Base-by-base conservation (phyloP, 2,329 filamentous ascomycete species). In the Pyrenochaeta sp. region DNA sequence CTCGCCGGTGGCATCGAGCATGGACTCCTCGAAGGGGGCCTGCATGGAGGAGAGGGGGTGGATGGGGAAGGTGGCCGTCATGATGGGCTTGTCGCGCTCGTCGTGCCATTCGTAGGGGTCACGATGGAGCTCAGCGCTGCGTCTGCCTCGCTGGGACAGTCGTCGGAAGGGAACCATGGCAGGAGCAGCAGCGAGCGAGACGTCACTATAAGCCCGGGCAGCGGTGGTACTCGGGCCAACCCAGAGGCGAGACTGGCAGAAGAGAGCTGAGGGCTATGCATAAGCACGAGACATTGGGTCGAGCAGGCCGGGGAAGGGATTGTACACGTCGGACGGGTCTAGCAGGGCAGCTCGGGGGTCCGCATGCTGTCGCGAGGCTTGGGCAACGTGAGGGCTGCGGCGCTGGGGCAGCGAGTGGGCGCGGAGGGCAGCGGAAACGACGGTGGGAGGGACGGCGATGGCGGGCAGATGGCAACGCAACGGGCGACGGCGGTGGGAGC, bases 11-110 rank as follows among this genome's bases (percentile, higher is more conserved):
- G 86, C 86, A 63, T 94, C 90, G 44, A 84, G 75, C 57, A 94
- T 83, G 2, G 89, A 93, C 72, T 94, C 90, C 58, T 88, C 85
- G 67, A 95, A 94, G 49, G 90, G 88, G 50, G 81, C 83, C 68
- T 94, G 90, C 83, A 94, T 88, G 20, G 82, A 81, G 11, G 82
- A 75, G 37, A 94, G 86, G 6, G 90, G 90, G 65, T 95, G 90
- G 29, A 72, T 66, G n/a, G 81, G 81, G 48, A 76, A 67, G 43
- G 59, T 61, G 32, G 59, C 57, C 29, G 62, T 58, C 61, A 68
- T 68, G 60, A 64, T 65, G 64, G 55, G 58, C 38, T 55, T 53
- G 54, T 65, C 60, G 57, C 60, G 67, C 41, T 66, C 60, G 51
- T 60, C 55, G 38, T 61, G 57, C 64, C 65, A 69, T 60, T 61